Evolutionary conservation across 2,329 filamentous ascomycete species (phyloP).

Genomic region (Neurospora sp.): DNA sequence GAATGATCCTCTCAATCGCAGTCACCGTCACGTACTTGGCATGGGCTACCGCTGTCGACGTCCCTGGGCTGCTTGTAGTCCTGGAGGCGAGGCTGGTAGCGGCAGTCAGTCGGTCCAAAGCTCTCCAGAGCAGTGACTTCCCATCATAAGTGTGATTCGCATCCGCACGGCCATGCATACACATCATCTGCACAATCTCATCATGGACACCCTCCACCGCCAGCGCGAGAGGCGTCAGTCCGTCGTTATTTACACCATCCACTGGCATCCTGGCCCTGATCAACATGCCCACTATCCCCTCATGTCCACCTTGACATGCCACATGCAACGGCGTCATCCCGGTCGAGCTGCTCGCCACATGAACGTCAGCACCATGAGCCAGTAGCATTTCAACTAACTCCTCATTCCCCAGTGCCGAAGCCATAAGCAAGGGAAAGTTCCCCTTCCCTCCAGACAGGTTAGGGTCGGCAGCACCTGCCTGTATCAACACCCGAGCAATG

Average conservation of each 20-base stretch:
- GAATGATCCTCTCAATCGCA: constrained; percentile 9
- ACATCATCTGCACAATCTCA: constrained; percentile 13
- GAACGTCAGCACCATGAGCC: constrained; percentile 10
- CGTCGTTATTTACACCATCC: constrained; percentile 15
- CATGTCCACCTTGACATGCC: constrained; percentile 15
- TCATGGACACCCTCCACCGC: constrained; percentile 15
- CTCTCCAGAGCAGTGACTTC: background rate
- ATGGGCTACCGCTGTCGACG: constrained; percentile 5
- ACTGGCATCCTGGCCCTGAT: constrained; percentile 14
- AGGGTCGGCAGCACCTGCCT: constrained; percentile 16
- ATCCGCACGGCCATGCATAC: constrained; percentile 8
- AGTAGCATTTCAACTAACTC: constrained; percentile 19
- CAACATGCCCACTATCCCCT: constrained; percentile 14
- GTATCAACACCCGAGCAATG: constrained; percentile 14
- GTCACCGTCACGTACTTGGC: constrained; percentile 8
- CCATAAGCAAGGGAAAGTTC: constrained; percentile 22
- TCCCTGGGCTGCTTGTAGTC: background rate
- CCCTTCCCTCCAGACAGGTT: constrained; percentile 9
- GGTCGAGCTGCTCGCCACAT: constrained; percentile 5
- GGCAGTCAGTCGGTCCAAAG: background rate
- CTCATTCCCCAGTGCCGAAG: constrained; percentile 37
- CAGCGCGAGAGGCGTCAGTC: constrained; percentile 17
- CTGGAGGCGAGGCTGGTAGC: background rate
- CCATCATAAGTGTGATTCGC: constrained; percentile 6
- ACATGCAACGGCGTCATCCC: constrained; percentile 19